phyloP scores from a whole-genome alignment of 805 yeast species.

The Ogataea nakhonphanomensis region DNA sequence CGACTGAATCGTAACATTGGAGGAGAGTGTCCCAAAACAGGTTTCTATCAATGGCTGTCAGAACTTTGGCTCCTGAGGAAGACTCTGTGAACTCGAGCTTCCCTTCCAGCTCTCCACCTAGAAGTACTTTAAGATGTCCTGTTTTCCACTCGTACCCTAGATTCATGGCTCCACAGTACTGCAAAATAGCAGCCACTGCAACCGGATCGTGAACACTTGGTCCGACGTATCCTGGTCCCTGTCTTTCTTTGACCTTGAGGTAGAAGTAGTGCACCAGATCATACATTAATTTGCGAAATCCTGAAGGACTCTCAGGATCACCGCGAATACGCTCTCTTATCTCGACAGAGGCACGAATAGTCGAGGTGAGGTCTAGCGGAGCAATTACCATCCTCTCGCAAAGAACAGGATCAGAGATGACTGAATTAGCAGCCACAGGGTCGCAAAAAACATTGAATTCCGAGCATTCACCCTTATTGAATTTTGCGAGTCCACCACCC shows the following conservation, averaged over 20 bases:
- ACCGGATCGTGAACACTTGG: slow-evolving; percentile 84
- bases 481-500: slow-evolving; percentile 61
- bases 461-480: slow-evolving; percentile 39
- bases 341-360: slow-evolving; percentile 48
- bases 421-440: slow-evolving; percentile 65
- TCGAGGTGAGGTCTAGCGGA: slow-evolving; percentile 71
- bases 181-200: slow-evolving; percentile 58
- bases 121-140: slow-evolving; percentile 16
- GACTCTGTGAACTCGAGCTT: slow-evolving; percentile 18
- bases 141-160: slow-evolving; percentile 21
- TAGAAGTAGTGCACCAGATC: slow-evolving; percentile 54
- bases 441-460: slow-evolving; percentile 79
- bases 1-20: slow-evolving; percentile 37
- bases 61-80: slow-evolving; percentile 37
- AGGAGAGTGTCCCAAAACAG: slow-evolving; percentile 47
- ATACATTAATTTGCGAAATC: slow-evolving; percentile 50
- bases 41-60: slow-evolving; percentile 37
- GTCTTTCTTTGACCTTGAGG: slow-evolving; percentile 39
- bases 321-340: slow-evolving; percentile 40
- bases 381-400: slow-evolving; percentile 49
- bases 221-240: slow-evolving; percentile 45
- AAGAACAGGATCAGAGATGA: slow-evolving; percentile 47
- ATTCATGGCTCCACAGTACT: slow-evolving; percentile 32
- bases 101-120: slow-evolving; percentile 31
- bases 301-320: slow-evolving; percentile 31